Conservation (phyloP, 2,329 filamentous ascomycete genomes). For the Canariomyces notabilis region DNA sequence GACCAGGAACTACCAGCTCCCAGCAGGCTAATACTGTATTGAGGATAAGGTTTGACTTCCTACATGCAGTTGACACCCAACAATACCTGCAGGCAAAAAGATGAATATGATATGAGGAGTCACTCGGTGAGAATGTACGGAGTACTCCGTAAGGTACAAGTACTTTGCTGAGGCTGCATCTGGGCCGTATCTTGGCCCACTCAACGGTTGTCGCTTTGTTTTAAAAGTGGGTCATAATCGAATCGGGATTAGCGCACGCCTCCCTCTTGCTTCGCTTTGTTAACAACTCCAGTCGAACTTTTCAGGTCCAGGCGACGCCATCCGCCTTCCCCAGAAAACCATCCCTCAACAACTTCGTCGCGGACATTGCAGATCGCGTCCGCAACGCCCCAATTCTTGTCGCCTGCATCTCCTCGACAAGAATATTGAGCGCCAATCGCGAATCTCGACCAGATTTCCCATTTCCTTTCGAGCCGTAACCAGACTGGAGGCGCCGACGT, state of each 20-base stretch:
- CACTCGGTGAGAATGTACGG: no score
- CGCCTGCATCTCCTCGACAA: slow-evolving; percentile 31
- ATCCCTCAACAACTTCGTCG: slow-evolving; percentile 37
- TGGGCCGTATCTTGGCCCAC: neutral
- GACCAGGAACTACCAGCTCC: no score
- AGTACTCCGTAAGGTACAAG: no score
- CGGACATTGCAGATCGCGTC: slow-evolving; percentile 49
- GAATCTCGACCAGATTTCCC: slow-evolving; percentile 34
- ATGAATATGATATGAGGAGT: no score
- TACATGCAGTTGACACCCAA: no score
- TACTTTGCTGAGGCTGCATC: no score
- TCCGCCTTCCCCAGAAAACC: slow-evolving; percentile 23
- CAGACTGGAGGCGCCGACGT: slow-evolving; percentile 37
- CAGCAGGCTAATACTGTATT: no score
- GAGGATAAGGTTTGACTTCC: no score
- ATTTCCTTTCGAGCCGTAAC: slow-evolving; percentile 36
- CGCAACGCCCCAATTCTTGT: slow-evolving; percentile 39
- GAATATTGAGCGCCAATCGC: slow-evolving; percentile 33
- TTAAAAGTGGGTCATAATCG: slow-evolving; percentile 17
- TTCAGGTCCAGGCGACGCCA: slow-evolving; percentile 20
- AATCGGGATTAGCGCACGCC: slow-evolving; percentile 17
- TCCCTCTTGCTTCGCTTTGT: slow-evolving; percentile 18
- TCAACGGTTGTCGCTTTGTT: neutral
- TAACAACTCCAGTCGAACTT: slow-evolving; percentile 27
- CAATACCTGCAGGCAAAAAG: no score